Conservation (phyloP, 768 basidiomycete species). For the Amanita subjunquillea region DNA sequence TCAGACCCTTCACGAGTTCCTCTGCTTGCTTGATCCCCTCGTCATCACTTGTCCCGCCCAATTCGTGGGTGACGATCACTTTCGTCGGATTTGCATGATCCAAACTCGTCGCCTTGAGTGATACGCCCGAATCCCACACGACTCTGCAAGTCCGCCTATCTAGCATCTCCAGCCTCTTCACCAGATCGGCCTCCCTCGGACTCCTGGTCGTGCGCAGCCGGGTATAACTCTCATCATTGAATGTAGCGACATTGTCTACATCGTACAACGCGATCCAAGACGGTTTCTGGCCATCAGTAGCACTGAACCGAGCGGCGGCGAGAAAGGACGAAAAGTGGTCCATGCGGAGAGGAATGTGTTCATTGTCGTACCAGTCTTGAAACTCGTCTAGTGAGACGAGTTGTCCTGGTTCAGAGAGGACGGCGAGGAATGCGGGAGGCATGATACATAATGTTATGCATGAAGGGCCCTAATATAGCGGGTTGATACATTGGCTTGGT, state of each 20-base stretch:
- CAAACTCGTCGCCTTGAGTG: slow-evolving; percentile 20
- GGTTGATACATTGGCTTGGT: too few species aligned
- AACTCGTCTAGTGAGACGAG: slow-evolving; percentile 35
- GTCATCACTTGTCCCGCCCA: slow-evolving; percentile 10
- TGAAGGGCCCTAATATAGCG: too few species aligned
- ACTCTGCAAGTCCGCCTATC: slow-evolving; percentile 32
- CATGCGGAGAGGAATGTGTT: slow-evolving; percentile 42
- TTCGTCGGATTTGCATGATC: slow-evolving; percentile 19
- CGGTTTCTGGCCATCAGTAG: slow-evolving; percentile 23
- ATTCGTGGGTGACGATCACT: slow-evolving; percentile 21
- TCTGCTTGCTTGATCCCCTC: slow-evolving; percentile 16
- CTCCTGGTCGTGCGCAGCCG: slow-evolving; percentile 33
- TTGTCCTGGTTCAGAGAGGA: slow-evolving; percentile 33
- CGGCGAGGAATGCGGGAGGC: slow-evolving; percentile 36
- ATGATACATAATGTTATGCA: slow-evolving; percentile 10
- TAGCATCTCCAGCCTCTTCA: slow-evolving; percentile 30
- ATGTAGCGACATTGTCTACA: slow-evolving; percentile 29
- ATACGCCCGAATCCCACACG: slow-evolving; percentile 22
- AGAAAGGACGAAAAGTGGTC: slow-evolving; percentile 35
- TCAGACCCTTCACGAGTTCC: slow-evolving; percentile 10
- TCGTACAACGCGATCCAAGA: slow-evolving; percentile 44
- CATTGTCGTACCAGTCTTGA: slow-evolving; percentile 49
- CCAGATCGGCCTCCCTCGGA: slow-evolving; percentile 29
- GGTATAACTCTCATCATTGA: slow-evolving; percentile 32
- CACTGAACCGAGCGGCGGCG: slow-evolving; percentile 35